These are phyloP conservation scores for Yarrowia sp. DNA, from an alignment of 805 yeast species.

Conservation along the genomic window DNA sequence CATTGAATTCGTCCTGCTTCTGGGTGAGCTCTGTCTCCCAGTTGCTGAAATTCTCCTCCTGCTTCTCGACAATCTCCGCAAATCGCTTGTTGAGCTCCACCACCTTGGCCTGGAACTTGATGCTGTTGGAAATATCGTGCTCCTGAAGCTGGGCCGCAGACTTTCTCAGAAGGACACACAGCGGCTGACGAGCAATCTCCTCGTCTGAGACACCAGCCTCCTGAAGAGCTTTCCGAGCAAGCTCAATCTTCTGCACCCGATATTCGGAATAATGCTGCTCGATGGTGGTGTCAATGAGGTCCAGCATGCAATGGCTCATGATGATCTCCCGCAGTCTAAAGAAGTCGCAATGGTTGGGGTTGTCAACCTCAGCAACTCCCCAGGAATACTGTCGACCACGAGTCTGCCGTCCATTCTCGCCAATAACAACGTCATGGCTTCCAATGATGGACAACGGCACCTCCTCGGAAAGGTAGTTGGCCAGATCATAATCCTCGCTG, in stretches of 20 bases:
- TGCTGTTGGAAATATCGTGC: constrained; percentile 46
- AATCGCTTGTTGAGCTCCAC: constrained; percentile 79
- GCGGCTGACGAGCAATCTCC: constrained; percentile 43
- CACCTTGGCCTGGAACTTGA: constrained; percentile 81
- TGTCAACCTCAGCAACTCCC: constrained; percentile 51
- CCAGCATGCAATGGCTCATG: constrained; percentile 73
- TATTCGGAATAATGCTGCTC: constrained; percentile 72
- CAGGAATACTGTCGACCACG: constrained; percentile 69
- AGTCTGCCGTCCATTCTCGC: constrained; percentile 60
- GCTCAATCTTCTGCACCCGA: constrained; percentile 79
- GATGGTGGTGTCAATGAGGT: constrained; percentile 76
- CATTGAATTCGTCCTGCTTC: constrained; percentile 30
- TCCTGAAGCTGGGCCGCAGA: constrained; percentile 39
- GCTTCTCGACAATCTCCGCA: constrained; percentile 83
- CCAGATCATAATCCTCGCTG: constrained; percentile 57
- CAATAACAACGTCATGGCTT: constrained; percentile 49
- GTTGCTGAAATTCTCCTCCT: constrained; percentile 86
- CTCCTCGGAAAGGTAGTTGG: constrained; percentile 64
- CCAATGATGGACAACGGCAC: constrained; percentile 68
- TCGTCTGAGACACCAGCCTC: constrained; percentile 80
- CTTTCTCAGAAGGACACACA: constrained; percentile 20
- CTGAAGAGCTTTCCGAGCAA: constrained; percentile 75
- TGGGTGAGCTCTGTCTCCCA: constrained; percentile 75
- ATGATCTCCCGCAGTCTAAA: constrained; percentile 56
- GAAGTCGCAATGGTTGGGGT: constrained; percentile 39